Evolutionary conservation across 148 eudicot genomes (phyloP), one percentile per base, ranked within the genome.

Genomic region (Vaccinium darrowii): DNA sequence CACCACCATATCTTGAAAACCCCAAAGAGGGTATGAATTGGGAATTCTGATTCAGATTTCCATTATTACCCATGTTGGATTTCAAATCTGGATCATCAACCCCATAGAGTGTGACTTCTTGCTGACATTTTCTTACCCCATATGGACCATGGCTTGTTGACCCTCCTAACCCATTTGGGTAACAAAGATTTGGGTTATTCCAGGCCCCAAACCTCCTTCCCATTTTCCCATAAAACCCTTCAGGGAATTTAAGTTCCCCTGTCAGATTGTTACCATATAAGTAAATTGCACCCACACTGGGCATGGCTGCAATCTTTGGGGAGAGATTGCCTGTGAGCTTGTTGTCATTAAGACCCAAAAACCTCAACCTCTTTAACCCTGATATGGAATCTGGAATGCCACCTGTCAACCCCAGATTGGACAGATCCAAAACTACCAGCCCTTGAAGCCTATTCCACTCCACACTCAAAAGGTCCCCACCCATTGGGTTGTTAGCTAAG

Each of bases 171-270:
- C 83, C 92, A 8, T 80, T 8, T 39, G 86, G 84, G 85, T 90
- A 92, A 85, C 99, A 97, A 49, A 97, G 91, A 84, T 89, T 91
- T 19, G 95, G 88, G 84, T 97, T 97, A 25, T 86, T 86, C 98
- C 92, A 94, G 21, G 95, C 96, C 90, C 93, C 93, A 84, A 97
- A 95, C 18, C 96, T 85, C 89, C 95, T 90, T 39, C 98, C 98
- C 94, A 97, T 81, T 89, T 85, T 93, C 84, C 81, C 87, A 86
- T 94, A 95, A 84, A 97, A 97, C 77, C 52, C 11, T 77, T 76
- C 86, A 3, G 94, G 76, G 84, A 94, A 94, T 54, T 87, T 84
- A 80, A 97, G 88, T 87, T 86, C 89, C 8, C 99, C 99, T 78
- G 91, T 87, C 72, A 97, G 86, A 80, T 95, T 93, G 80, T 97